Evolutionary conservation across 2,329 filamentous ascomycete genomes (phyloP), one percentile per base, ranked within the genome.

Genomic region (Fusarium sp.): DNA sequence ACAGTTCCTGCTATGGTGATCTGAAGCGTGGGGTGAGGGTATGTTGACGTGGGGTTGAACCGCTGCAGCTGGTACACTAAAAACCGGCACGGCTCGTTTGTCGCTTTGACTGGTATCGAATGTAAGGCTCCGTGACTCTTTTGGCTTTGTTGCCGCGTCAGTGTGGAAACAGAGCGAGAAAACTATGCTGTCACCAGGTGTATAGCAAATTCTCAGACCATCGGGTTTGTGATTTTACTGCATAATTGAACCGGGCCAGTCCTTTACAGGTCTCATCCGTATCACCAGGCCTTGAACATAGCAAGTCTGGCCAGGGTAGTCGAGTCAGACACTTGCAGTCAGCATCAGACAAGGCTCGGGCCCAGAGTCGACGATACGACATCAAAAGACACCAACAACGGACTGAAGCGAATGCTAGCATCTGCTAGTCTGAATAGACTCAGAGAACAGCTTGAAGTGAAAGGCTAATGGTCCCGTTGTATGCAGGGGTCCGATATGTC

Each of bases 81-180:
- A 59, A 59, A 61, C 55, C 52, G 59, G 50, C 39, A 65, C 64
- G 30, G 45, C 50, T 58, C 47, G 57, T 34, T 66, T 11, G 41
- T 51, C 48, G 38, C 36, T 57, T 69, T 51, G 41, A 36, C 47
- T 52, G 42, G 24, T 68, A 17, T 36, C 15, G 28, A 28, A 48
- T 28, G 62, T 38, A 59, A 50, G 38, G 30, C 41, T 65, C 63
- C 51, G n/a, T 22, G 68, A 69, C 41, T 32, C 52, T 62, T 61
- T 41, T 73, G 72, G 68, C 52, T 39, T 72, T 74, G 63, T 75
- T 74, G 60, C 60, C 72, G 30, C 68, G 15, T 59, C 50, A 15
- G 42, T 20, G 72, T 61, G 72, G 47, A 38, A 73, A 74, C 62
- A 73, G 56, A 22, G 48, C 30, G 72, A 74, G 72, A 60, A 39